These are phyloP conservation scores for Acacia pycnantha DNA, from an alignment of 331 rosid genomes.

Conservation along the genomic window DNA sequence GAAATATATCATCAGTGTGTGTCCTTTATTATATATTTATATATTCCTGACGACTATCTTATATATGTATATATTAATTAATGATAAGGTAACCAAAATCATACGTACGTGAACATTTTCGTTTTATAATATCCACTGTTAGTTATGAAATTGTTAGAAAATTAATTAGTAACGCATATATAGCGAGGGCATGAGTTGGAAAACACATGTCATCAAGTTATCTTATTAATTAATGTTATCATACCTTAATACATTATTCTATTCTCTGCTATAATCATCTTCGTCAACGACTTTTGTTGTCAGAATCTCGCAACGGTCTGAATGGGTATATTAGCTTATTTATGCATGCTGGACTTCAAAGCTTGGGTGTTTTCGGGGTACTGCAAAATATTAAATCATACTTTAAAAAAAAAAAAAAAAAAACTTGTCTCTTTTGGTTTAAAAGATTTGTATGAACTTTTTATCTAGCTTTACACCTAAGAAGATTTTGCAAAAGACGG, in stretches of 20 bases:
- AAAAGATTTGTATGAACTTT: not conserved
- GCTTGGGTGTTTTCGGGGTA: not conserved
- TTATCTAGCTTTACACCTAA: not conserved
- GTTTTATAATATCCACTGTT: not conserved
- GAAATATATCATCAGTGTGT: too few relatives aligned
- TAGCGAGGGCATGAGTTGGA: not conserved
- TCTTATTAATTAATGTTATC: not conserved
- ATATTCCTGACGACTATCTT: too few relatives aligned
- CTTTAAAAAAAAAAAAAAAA: too few relatives aligned
- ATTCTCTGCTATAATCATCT: not conserved
- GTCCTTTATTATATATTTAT: too few relatives aligned
- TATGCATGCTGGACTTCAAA: not conserved
- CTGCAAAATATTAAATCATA: not conserved
- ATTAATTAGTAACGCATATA: not conserved
- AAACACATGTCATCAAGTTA: not conserved
- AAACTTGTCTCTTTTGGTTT: not conserved
- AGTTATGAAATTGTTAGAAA: not conserved
- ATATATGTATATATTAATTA: too few relatives aligned
- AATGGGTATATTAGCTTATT: not conserved
- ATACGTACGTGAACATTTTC: too few relatives aligned
- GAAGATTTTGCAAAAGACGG: not conserved
- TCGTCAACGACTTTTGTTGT: not conserved
- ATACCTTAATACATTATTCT: not conserved
- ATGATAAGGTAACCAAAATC: too few relatives aligned
- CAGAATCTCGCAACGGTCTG: not conserved